Conservation (phyloP, 2,329 filamentous ascomycete species). For the Hypoxylon sp. region DNA sequence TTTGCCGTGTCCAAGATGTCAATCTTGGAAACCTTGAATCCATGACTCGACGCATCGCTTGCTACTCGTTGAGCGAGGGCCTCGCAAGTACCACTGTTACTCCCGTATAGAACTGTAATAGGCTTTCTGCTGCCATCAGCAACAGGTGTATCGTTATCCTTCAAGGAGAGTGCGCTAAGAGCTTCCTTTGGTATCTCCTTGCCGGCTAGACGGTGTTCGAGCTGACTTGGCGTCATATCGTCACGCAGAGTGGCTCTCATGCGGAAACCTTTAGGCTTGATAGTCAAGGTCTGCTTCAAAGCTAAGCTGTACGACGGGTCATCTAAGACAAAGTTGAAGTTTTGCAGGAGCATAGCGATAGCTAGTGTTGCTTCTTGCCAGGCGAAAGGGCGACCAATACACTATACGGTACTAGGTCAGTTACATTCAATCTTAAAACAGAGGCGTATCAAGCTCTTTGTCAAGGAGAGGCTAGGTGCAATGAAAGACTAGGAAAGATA, state of each 20-base stretch:
- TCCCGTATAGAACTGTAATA: slow-evolving; percentile 76
- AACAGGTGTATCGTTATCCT: slow-evolving; percentile 10
- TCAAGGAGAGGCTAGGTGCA: neutral
- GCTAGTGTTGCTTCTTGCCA: slow-evolving; percentile 75
- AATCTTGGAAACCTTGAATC: slow-evolving; percentile 64
- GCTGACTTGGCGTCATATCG: slow-evolving; percentile 53
- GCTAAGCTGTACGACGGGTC: slow-evolving; percentile 62
- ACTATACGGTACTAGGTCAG: slow-evolving; percentile 46
- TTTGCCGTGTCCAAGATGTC: slow-evolving; percentile 69
- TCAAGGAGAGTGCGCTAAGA: slow-evolving; percentile 14
- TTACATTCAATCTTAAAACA: neutral
- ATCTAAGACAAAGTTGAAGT: slow-evolving; percentile 66
- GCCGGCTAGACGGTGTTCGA: slow-evolving; percentile 57
- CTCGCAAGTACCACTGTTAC: slow-evolving; percentile 79
- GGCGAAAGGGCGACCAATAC: slow-evolving; percentile 77
- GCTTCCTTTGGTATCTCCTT: slow-evolving; percentile 23
- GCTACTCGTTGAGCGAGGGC: slow-evolving; percentile 71
- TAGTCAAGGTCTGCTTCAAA: slow-evolving; percentile 57
- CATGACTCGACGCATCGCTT: slow-evolving; percentile 64
- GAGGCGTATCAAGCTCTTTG: no score
- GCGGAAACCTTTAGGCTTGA: slow-evolving; percentile 62
- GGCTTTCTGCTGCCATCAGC: slow-evolving; percentile 47
- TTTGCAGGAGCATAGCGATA: slow-evolving; percentile 65
- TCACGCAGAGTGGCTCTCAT: slow-evolving; percentile 61
- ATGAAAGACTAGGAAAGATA: neutral